These are phyloP conservation scores for Xanthoceras sorbifolium DNA, from an alignment of 345 rosid species.

Conservation along the genomic window DNA sequence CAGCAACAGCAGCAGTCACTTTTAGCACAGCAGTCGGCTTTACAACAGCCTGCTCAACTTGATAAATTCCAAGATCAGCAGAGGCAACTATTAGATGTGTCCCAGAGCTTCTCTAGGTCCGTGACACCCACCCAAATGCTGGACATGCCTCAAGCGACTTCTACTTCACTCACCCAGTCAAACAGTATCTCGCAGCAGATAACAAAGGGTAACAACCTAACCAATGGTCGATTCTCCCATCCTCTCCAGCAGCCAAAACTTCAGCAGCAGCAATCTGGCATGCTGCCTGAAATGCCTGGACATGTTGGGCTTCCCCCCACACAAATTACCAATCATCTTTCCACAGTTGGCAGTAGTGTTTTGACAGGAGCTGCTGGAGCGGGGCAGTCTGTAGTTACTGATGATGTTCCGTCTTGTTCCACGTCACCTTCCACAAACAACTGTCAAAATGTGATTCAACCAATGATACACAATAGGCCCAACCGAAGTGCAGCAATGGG, in stretches of 20 bases:
- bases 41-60: slow-evolving; percentile 49
- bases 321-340: slow-evolving; percentile 33
- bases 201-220: slow-evolving; percentile 35
- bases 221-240: slow-evolving; percentile 42
- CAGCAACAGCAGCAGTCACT: slow-evolving; percentile 64
- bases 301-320: slow-evolving; percentile 34
- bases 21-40: slow-evolving; percentile 49
- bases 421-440: slow-evolving; percentile 58
- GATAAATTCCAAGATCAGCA: slow-evolving; percentile 54
- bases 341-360: slow-evolving; percentile 36
- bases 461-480: slow-evolving; percentile 33
- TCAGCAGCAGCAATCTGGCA: slow-evolving; percentile 46
- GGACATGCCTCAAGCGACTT: slow-evolving; percentile 46
- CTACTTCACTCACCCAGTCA: slow-evolving; percentile 44
- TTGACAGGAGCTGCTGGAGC: slow-evolving; percentile 37
- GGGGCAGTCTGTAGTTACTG: slow-evolving; percentile 55
- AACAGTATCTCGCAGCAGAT: slow-evolving; percentile 42
- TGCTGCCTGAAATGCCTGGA: slow-evolving; percentile 45
- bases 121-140: slow-evolving; percentile 37
- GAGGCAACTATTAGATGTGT: slow-evolving; percentile 50
- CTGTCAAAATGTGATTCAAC: slow-evolving; percentile 36
- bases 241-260: slow-evolving; percentile 38
- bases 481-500: slow-evolving; percentile 37
- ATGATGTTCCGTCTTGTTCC: slow-evolving; percentile 64
- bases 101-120: slow-evolving; percentile 56